Percentiles rank a stretch among this genome's conserved stretches.
Evolutionary conservation across 768 basidiomycete species (phyloP).

Genomic region (Mycena maculata): DNA sequence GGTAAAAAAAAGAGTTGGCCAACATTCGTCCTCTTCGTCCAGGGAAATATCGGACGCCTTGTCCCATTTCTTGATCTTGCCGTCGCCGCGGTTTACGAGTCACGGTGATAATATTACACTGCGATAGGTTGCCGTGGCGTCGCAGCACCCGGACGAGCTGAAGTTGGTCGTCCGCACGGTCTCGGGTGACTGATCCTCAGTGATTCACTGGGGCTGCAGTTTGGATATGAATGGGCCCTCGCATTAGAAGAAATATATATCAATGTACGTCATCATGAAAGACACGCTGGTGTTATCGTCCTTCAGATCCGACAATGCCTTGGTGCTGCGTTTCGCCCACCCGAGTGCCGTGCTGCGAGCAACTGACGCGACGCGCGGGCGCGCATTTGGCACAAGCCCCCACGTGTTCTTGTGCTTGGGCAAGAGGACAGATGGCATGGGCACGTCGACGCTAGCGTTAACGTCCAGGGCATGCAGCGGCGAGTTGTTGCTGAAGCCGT

Average conservation of each 20-base stretch:
- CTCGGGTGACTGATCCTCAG: constrained; percentile 62
- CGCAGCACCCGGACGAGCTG: constrained; percentile 46
- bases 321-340: constrained; percentile 73
- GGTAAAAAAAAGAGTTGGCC: constrained; percentile 37
- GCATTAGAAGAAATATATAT: background rate
- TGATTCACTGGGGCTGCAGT: constrained; percentile 57
- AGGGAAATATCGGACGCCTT: constrained; percentile 73
- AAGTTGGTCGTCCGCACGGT: constrained; percentile 61
- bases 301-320: constrained; percentile 63
- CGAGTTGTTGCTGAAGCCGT: constrained; percentile 31
- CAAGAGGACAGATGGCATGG: constrained; percentile 55
- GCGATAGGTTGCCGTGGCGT: constrained; percentile 20
- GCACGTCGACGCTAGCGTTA: constrained; percentile 54
- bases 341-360: constrained; percentile 69
- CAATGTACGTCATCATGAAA: constrained; percentile 67
- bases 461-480: constrained; percentile 57
- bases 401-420: constrained; percentile 55
- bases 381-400: constrained; percentile 49
- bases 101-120: constrained; percentile 45
- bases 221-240: constrained; percentile 10
- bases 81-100: constrained; percentile 61
- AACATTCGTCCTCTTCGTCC: constrained; percentile 86
- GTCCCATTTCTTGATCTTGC: constrained; percentile 75
- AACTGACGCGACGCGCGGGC: constrained; percentile 67
- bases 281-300: constrained; percentile 57